A percentile compares a stretch with the other conserved stretches of the same genome.
Conservation (phyloP, 805 yeast species). For the Spathaspora boniae region DNA sequence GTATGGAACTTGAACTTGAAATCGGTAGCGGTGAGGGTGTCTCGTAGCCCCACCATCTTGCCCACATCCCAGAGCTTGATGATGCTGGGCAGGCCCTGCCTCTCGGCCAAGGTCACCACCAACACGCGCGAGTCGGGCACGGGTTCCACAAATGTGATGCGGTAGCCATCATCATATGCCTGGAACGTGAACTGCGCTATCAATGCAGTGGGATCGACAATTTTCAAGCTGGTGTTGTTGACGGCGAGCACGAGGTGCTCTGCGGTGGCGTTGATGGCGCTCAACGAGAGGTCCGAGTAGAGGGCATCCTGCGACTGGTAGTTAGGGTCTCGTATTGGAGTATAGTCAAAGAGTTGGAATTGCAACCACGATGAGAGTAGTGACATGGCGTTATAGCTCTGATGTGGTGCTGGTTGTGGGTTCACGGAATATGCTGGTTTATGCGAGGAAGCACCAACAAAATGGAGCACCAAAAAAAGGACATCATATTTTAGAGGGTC, state of each 20-base stretch:
- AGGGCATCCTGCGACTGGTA: constrained; percentile 58
- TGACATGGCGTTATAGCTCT: constrained; percentile 5
- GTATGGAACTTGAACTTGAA: constrained; percentile 50
- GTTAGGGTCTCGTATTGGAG: constrained; percentile 83
- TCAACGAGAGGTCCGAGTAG: constrained; percentile 74
- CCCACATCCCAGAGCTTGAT: constrained; percentile 73
- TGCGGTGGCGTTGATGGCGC: constrained; percentile 59
- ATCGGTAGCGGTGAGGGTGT: constrained; percentile 13
- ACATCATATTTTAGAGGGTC: too few species aligned
- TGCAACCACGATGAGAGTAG: constrained; percentile 57
- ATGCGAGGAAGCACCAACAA: too few species aligned
- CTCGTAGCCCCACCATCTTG: constrained; percentile 33
- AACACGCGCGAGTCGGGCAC: constrained; percentile 46
- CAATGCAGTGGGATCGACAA: constrained; percentile 48
- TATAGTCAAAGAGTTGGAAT: constrained; percentile 78
- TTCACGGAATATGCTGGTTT: too few species aligned
- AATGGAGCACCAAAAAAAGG: too few species aligned
- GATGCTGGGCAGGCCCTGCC: constrained; percentile 64
- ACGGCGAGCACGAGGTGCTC: constrained; percentile 57
- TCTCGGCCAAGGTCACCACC: constrained; percentile 71
- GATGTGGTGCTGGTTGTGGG: not conserved
- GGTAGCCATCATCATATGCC: constrained; percentile 65
- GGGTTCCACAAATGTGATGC: constrained; percentile 54
- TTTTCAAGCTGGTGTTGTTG: constrained; percentile 48
- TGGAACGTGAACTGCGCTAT: constrained; percentile 47